phyloP scores from a whole-genome alignment of 441 rosid genomes.

The Adansonia grandidieri region DNA sequence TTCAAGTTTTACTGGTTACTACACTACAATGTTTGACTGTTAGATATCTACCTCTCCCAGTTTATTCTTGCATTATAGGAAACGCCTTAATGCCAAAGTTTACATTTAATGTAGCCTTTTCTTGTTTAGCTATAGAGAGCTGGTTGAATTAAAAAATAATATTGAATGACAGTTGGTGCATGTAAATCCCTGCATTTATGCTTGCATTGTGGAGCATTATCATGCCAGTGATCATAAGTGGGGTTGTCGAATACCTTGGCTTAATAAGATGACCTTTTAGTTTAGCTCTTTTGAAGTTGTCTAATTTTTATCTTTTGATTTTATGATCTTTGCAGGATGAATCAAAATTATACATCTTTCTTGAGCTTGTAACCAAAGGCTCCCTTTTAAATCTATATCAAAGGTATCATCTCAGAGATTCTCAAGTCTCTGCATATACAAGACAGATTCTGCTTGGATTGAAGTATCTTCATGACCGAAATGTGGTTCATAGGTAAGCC shows the following conservation, averaged over 20 bases:
- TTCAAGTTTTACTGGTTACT: not conserved
- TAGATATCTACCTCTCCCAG: not conserved
- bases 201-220: slow-evolving; percentile 14
- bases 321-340: slow-evolving; percentile 61
- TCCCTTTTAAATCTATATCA: slow-evolving; percentile 74
- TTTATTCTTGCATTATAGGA: not conserved
- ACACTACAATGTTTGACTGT: not conserved
- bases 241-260: slow-evolving; percentile 12
- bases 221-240: slow-evolving; percentile 11
- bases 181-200: not conserved
- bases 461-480: slow-evolving; percentile 84
- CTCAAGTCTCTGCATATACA: slow-evolving; percentile 80
- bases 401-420: slow-evolving; percentile 62
- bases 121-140: slow-evolving; percentile 4
- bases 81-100: slow-evolving; percentile 8
- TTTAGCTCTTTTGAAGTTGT: not conserved
- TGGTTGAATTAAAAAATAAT: not conserved
- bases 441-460: slow-evolving; percentile 87
- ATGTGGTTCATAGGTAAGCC: slow-evolving; percentile 82
- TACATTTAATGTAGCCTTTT: not conserved
- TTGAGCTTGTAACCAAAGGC: slow-evolving; percentile 85
- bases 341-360: slow-evolving; percentile 81
- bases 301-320: slow-evolving; percentile 3
- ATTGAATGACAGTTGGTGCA: slow-evolving; percentile 10
- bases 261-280: not conserved